Base-by-base conservation (phyloP, 495 filamentous ascomycete species). In the Penicillium longicatenatum region DNA sequence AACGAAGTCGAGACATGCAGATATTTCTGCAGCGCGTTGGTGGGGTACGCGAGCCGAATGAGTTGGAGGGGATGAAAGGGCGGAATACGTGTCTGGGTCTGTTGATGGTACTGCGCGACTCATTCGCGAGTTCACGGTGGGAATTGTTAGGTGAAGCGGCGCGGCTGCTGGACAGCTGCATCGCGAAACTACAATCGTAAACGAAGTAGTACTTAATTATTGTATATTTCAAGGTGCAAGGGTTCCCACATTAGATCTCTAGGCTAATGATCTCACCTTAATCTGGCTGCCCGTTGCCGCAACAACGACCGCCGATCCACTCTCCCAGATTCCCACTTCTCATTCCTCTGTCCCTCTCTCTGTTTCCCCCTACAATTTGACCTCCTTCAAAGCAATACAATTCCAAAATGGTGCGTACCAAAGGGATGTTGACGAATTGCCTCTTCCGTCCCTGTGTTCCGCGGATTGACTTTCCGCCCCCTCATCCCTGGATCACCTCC, bases 111-210 rank as follows among this genome's bases (percentile, higher is more conserved):
- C 74, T 98, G 43, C 85, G 88, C 41, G 87, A 91, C 60, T 87
- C 87, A 57, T 97, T 98, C 70, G 75, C 80, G 54, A 85, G 86
- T 64, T 88, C 92, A 39, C 80, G 93, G 53, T 98, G 94, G 94
- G 92, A 98, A 74, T 71, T 98, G 59, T 75, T 97, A 53, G 85
- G 90, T 49, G 94, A 98, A 71, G 94, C 92, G 45, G 86, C 87
- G 48, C 86, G 82, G 43, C 73, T 97, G 62, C 72, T 98, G 66
- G 82, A 80, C 50, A 93, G 92, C 67, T 96, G 91, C 68, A 88
- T 95, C 53, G 72, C 77, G 10, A 86, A 87, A 75, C 60, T 88
- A 57, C 59, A 61, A 43, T 67, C 61, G 11, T 67, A 35, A 35
- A 35, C 3, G n/a, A n/a, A n/a, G 12, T 11, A 35, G 31, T 35